Evolutionary conservation across 306 rosid species (phyloP), one percentile per base, ranked within the genome.

Genomic region (Trifolium dubium): DNA sequence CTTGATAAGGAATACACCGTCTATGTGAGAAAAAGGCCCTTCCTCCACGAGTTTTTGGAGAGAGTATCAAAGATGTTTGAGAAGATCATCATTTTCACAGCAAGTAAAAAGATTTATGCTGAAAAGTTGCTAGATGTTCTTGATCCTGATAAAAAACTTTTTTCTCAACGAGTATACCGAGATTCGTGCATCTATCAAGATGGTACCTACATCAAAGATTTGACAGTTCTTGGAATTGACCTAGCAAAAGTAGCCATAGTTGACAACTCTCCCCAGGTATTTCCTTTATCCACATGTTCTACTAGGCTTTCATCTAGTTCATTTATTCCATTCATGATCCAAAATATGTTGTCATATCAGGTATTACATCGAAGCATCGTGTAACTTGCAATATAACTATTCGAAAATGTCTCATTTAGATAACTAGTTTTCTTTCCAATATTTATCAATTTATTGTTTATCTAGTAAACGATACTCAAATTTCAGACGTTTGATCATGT

Each of bases 181-280:
- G 97, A 90, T 40, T 89, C 98, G 3, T 92, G 98, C 76, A 77
- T 81, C 56, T 79, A 86, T 70, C 39, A 77, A 32, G 92, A 87
- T 77, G 87, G 89, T 37, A 53, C 79, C 71, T 92, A 83, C 82
- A 83, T 90, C 70, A 92, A 89, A 84, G 98, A 92, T 82, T 82
- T 92, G 87, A 89, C 92, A 13, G 83, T 92, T 65, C 89, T 92
- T 79, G 98, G 92, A 77, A 66, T 89, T 71, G 97, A 92, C 81
- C 85, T 90, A 56, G 89, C 95, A 44, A 92, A 90, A 83, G 92
- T 92, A 59, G 86, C 74, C 67, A 92, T 92, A 72, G 71, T 92
- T 12, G 98, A 92, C 84, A 92, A 92, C 84, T 69, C 89, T 82
- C 98, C 98, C 15, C 86, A 87, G 97, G 97, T 92, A 85, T 41